A percentile compares a stretch with the other conserved stretches of the same genome.
These are phyloP conservation scores for Dactylorhiza incarnata DNA, from an alignment of 106 monocot species.

Conservation along the genomic window DNA sequence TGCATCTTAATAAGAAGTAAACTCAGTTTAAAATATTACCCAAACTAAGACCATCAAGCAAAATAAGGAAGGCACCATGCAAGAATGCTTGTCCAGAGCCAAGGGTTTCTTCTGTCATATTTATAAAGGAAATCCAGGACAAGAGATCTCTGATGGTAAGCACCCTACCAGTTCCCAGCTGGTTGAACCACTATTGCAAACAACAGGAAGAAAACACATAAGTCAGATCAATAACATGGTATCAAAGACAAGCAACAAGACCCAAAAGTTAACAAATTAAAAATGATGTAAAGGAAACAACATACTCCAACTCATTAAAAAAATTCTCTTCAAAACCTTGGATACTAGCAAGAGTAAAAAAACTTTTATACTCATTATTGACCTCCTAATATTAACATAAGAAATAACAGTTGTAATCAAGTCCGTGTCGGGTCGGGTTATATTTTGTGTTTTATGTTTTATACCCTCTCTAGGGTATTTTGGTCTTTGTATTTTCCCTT, in stretches of 20 bases:
- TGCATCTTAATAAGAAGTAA: background rate
- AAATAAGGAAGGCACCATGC: conserved; percentile 81
- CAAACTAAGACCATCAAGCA: conserved; percentile 92
- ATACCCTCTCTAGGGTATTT: no score
- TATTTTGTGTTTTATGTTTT: no score
- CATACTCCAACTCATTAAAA: background rate
- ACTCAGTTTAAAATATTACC: conserved; percentile 31
- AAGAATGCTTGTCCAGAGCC: conserved; percentile 53
- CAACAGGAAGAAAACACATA: conserved; percentile 3
- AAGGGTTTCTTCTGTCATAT: conserved; percentile 57
- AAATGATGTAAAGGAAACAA: background rate
- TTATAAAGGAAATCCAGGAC: conserved; percentile 81
- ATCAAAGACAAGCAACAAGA: background rate
- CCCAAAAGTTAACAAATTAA: background rate
- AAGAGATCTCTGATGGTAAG: conserved; percentile 94
- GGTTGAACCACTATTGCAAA: conserved; percentile 72
- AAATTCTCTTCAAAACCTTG: background rate
- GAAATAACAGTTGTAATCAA: no score
- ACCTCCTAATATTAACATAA: background rate
- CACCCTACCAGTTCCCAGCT: conserved; percentile 54
- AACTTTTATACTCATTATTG: background rate
- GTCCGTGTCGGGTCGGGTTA: no score
- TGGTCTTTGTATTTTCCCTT: no score
- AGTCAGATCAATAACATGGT: background rate
- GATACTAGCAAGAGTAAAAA: background rate